phyloP scores from a whole-genome alignment of 192 early-diverging fungal genomes.

The Lobosporangium transversale region DNA sequence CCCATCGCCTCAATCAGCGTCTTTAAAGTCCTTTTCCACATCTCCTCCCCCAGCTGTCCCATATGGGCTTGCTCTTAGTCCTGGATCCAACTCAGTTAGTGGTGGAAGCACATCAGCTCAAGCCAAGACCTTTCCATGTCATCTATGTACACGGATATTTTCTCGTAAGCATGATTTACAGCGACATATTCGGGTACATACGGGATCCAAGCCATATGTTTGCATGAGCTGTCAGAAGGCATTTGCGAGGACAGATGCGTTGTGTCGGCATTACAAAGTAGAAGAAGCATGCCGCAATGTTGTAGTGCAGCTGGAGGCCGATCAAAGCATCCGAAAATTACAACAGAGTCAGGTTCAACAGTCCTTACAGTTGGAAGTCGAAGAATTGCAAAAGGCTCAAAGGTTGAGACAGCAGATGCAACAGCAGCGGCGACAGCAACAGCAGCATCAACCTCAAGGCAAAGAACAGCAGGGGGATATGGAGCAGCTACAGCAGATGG shows the following conservation, averaged over 20 bases:
- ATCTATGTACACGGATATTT: constrained; percentile 72
- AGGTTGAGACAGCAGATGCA: constrained; percentile 8
- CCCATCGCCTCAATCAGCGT: not conserved
- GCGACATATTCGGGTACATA: constrained; percentile 76
- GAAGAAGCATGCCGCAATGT: constrained; percentile 59
- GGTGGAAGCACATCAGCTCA: too few species aligned
- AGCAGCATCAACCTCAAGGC: not conserved
- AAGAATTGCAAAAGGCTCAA: constrained; percentile 4
- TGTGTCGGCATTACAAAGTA: constrained; percentile 69
- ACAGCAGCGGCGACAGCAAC: constrained; percentile 1
- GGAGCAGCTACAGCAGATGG: not conserved
- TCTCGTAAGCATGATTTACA: constrained; percentile 84
- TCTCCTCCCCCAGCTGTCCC: not conserved
- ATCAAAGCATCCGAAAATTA: not conserved
- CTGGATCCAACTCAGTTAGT: too few species aligned
- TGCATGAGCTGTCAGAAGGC: constrained; percentile 67
- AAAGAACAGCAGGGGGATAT: not conserved
- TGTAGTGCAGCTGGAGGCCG: constrained; percentile 51
- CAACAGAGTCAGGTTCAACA: constrained; percentile 10
- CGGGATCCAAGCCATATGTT: constrained; percentile 70
- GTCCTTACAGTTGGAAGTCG: constrained; percentile 4
- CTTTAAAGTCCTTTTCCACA: not conserved
- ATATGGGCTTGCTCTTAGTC: not conserved
- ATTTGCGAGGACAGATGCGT: constrained; percentile 73
- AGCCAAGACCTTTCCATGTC: constrained; percentile 57